Evolutionary conservation across 805 yeast genomes (phyloP).

Genomic region (Tetrapisispora taiwanensis): DNA sequence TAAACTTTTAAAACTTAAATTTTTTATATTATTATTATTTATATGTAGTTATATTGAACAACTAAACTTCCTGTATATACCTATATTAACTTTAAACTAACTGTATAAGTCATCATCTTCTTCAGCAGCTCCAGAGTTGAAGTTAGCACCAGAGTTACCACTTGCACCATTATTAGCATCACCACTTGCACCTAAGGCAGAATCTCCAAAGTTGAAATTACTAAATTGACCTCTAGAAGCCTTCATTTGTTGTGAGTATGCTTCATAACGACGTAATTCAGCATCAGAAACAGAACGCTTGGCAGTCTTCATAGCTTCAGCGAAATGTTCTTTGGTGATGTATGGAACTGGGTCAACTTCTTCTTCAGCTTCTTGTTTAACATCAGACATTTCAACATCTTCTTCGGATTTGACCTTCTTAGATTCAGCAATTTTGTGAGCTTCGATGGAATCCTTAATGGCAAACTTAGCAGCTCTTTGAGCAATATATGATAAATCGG

Average conservation of each 20-base stretch:
- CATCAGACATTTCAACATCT: conserved; percentile 42
- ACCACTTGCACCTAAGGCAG: conserved; percentile 41
- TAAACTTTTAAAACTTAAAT: too few relatives aligned
- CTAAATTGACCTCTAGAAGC: conserved; percentile 93
- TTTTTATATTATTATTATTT: background rate
- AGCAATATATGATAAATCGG: conserved; percentile 92
- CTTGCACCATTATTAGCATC: conserved; percentile 28
- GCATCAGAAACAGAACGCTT: conserved; percentile 95
- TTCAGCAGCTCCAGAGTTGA: conserved; percentile 34
- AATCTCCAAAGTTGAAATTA: conserved; percentile 73
- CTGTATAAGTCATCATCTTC: conserved; percentile 63
- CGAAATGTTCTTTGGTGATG: conserved; percentile 87
- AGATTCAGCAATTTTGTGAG: conserved; percentile 43
- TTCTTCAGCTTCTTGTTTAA: conserved; percentile 24
- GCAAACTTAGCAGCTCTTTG: conserved; percentile 99
- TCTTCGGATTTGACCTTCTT: conserved; percentile 37
- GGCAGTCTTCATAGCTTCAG: conserved; percentile 99
- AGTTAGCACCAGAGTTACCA: conserved; percentile 34
- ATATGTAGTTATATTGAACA: conserved; percentile 2
- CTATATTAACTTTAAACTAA: conserved; percentile 10
- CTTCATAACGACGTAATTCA: conserved; percentile 96
- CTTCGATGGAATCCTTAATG: conserved; percentile 94
- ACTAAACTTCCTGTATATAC: conserved; percentile 1
- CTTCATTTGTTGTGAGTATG: conserved; percentile 92
- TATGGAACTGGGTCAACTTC: conserved; percentile 87